Evolutionary conservation across 495 filamentous ascomycete genomes (phyloP).

Genomic region (Penicillium cinerascens): DNA sequence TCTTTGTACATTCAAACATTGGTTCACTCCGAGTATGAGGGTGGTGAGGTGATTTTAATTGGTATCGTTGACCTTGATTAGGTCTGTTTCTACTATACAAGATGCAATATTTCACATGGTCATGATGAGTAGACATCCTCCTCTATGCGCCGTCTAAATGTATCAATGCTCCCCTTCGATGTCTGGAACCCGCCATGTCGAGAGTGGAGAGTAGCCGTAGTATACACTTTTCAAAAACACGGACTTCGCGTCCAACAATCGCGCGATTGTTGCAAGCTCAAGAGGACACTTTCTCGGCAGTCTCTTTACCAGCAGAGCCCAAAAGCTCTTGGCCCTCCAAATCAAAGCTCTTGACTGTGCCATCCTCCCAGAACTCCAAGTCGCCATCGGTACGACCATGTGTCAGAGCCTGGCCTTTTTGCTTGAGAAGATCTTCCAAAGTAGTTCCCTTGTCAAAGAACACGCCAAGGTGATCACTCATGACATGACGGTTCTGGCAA

Average conservation of each 20-base stretch:
- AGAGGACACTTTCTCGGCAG: neutral
- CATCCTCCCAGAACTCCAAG: constrained; percentile 69
- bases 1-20: constrained; percentile 2
- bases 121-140: constrained; percentile 6
- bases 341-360: constrained; percentile 30
- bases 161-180: constrained; percentile 11
- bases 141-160: constrained; percentile 4
- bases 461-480: constrained; percentile 75
- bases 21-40: neutral
- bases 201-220: constrained; percentile 22
- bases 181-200: constrained; percentile 30
- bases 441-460: constrained; percentile 42
- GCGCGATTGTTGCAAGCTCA: neutral
- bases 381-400: constrained; percentile 49
- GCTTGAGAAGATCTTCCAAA: constrained; percentile 33
- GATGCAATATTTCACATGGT: constrained; percentile 6
- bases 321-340: constrained; percentile 8
- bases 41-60: neutral
- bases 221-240: constrained; percentile 5
- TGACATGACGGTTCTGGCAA: constrained; percentile 83
- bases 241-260: neutral
- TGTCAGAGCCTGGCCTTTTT: constrained; percentile 31
- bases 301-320: constrained; percentile 2
- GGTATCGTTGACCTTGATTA: neutral
- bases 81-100: constrained; percentile 9